Conservation (phyloP, 1,139 yeast genomes). For the Magnusiomyces ingens region DNA sequence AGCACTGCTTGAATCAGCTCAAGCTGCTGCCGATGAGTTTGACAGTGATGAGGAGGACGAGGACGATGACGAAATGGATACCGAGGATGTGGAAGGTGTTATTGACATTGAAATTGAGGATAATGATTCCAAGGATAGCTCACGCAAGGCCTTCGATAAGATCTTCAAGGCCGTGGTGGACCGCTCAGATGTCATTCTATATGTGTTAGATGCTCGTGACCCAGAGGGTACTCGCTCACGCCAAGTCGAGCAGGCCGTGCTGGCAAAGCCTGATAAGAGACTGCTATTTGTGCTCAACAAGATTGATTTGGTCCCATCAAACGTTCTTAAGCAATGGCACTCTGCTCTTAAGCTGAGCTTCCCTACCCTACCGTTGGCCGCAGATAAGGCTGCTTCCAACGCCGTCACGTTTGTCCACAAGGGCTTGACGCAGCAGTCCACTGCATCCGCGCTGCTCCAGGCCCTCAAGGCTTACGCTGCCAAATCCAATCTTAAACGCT, state of each 20-base stretch:
- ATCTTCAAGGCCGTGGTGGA: conserved; percentile 83
- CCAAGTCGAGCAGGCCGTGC: conserved; percentile 83
- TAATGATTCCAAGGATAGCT: conserved; percentile 47
- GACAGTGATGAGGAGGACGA: conserved; percentile 43
- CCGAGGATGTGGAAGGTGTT: conserved; percentile 20
- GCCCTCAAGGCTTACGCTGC: conserved; percentile 82
- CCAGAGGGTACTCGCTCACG: conserved; percentile 93
- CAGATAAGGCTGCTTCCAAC: conserved; percentile 48
- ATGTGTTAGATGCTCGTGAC: conserved; percentile 94
- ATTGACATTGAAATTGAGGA: conserved; percentile 16
- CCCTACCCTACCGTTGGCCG: conserved; percentile 83
- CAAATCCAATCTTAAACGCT: conserved; percentile 77
- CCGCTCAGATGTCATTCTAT: conserved; percentile 80
- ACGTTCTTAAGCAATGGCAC: conserved; percentile 79
- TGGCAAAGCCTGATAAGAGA: conserved; percentile 76
- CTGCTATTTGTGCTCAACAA: conserved; percentile 81
- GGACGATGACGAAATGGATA: conserved; percentile 29
- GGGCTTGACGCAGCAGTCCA: conserved; percentile 54
- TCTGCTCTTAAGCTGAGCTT: conserved; percentile 70
- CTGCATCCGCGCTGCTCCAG: conserved; percentile 69
- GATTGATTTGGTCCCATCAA: conserved; percentile 85
- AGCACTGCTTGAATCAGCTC: conserved; percentile 85
- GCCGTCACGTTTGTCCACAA: conserved; percentile 70
- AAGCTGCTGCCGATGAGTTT: conserved; percentile 63
- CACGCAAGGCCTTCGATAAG: conserved; percentile 67